These are phyloP conservation scores for Metahyphopichia silvanorum DNA, from an alignment of 805 yeast species.

Conservation along the genomic window DNA sequence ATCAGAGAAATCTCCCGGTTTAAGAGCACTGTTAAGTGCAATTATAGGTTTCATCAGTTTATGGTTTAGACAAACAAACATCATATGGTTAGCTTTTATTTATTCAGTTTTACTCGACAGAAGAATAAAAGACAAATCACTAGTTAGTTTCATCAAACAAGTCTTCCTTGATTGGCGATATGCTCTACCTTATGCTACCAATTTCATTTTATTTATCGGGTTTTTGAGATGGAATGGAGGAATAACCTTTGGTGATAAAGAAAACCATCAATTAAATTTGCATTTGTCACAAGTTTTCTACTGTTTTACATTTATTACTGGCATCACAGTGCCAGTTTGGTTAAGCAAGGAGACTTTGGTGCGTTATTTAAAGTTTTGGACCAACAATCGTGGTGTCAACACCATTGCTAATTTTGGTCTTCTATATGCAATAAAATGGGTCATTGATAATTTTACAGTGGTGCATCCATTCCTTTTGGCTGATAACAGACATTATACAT, in stretches of 20 bases:
- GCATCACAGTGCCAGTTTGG: slow-evolving; percentile 79
- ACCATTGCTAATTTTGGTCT: slow-evolving; percentile 11
- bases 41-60: slow-evolving; percentile 60
- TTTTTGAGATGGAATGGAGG: slow-evolving; percentile 75
- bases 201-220: slow-evolving; percentile 48
- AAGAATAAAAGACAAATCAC: slow-evolving; percentile 9
- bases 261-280: slow-evolving; percentile 68
- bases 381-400: slow-evolving; percentile 16
- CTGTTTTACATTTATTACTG: slow-evolving; percentile 58
- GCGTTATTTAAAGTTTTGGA: slow-evolving; percentile 31
- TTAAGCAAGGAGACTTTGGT: slow-evolving; percentile 39
- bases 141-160: slow-evolving; percentile 10
- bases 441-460: slow-evolving; percentile 60
- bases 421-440: slow-evolving; percentile 33
- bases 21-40: slow-evolving; percentile 37
- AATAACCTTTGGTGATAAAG: slow-evolving; percentile 87
- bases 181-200: slow-evolving; percentile 50
- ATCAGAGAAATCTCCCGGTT: slow-evolving; percentile 9
- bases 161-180: slow-evolving; percentile 14
- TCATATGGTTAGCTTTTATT: slow-evolving; percentile 75
- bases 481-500: slow-evolving; percentile 91
- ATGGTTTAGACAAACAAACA: slow-evolving; percentile 85
- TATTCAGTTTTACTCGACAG: slow-evolving; percentile 54
- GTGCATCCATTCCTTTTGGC: slow-evolving; percentile 90
- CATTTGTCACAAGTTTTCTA: slow-evolving; percentile 84